Conservation (phyloP, 2,329 filamentous ascomycete genomes). For the Bipolaris cookei region DNA sequence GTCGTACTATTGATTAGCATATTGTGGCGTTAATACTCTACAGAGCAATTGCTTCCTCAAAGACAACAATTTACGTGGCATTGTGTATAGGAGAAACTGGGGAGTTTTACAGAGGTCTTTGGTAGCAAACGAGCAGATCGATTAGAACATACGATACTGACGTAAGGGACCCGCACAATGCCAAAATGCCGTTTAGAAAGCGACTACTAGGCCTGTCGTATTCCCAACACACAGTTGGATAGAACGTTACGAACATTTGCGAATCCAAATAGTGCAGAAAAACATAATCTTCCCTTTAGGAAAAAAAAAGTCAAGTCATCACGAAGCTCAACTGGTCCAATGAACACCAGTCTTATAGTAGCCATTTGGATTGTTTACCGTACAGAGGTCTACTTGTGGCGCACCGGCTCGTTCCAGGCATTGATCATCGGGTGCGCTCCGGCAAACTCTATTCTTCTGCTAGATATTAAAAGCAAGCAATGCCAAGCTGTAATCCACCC, state of each 20-base stretch:
- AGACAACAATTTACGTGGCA: neutral
- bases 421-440: neutral
- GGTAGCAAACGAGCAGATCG: neutral
- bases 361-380: neutral
- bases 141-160: neutral
- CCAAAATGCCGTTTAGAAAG: neutral
- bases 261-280: no score
- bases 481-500: neutral
- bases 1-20: neutral
- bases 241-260: no score
- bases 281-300: no score
- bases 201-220: no score
- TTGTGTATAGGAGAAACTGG: neutral
- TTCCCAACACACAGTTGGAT: no score
- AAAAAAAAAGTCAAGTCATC: neutral
- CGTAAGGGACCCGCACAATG: neutral
- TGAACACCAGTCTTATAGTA: neutral
- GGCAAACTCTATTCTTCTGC: neutral
- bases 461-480: neutral
- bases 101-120: neutral
- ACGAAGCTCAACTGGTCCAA: neutral
- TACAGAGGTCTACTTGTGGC: neutral
- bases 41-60: neutral
- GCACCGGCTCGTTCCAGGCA: neutral
- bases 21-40: neutral